A percentile compares a stretch with the other conserved stretches of the same genome.
Conservation (phyloP, 495 filamentous ascomycete genomes). For the Neurospora tetrasperma region DNA sequence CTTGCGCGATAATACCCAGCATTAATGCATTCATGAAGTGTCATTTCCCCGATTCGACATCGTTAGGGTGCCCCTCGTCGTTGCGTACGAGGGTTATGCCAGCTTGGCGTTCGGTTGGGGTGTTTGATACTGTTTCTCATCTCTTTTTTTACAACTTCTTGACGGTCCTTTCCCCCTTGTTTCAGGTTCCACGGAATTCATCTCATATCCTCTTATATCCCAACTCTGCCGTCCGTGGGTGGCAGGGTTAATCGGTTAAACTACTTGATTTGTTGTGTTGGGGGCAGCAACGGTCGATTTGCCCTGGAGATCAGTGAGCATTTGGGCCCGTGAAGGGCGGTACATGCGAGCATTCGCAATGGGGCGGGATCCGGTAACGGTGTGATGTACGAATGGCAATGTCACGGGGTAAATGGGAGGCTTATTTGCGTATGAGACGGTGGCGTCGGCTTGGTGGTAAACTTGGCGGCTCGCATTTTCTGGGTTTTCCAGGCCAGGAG, state of each 20-base stretch:
- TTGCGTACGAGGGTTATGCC: conserved; percentile 11
- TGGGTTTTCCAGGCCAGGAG: not conserved
- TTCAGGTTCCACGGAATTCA: conserved; percentile 10
- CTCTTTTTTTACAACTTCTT: conserved; percentile 13
- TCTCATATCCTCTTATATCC: conserved; percentile 3
- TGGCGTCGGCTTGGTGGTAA: not conserved
- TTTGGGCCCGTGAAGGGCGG: not conserved
- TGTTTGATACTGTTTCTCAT: conserved; percentile 21
- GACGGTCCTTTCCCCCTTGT: conserved; percentile 3
- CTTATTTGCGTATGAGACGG: not conserved
- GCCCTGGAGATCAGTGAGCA: not conserved
- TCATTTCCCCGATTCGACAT: conserved; percentile 24
- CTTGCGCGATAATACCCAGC: conserved; percentile 39
- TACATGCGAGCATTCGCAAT: not conserved
- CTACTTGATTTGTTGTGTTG: not conserved
- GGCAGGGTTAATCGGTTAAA: not conserved
- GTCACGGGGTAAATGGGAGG: not conserved
- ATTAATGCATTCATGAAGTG: conserved; percentile 41
- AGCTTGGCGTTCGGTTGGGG: conserved; percentile 22
- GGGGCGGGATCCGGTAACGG: not conserved
- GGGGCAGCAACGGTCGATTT: not conserved
- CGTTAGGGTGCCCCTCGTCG: conserved; percentile 11
- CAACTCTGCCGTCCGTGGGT: not conserved
- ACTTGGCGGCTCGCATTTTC: not conserved
- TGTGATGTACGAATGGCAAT: not conserved